These are phyloP conservation scores for Nakazawaea ishiwadae DNA, from an alignment of 805 yeast genomes.

Conservation along the genomic window DNA sequence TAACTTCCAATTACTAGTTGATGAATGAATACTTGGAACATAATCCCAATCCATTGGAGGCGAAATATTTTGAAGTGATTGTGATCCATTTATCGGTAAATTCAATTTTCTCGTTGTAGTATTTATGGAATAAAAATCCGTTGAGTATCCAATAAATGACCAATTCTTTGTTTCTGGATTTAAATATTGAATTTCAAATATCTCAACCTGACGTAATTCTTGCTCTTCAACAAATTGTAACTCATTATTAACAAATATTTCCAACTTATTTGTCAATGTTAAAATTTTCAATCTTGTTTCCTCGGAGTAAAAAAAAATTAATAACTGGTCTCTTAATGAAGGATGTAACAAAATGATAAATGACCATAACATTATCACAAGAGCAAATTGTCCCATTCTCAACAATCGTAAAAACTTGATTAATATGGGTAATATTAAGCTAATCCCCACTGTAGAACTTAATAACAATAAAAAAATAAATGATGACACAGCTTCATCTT, in stretches of 20 bases:
- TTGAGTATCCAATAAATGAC: constrained; percentile 57
- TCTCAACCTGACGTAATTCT: constrained; percentile 50
- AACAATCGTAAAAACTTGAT: constrained; percentile 12
- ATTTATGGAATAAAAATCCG: constrained; percentile 49
- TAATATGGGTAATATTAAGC: constrained; percentile 13
- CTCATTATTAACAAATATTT: constrained; percentile 34
- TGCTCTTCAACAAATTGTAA: constrained; percentile 34
- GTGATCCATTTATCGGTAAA: constrained; percentile 23
- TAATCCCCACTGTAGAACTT: not conserved
- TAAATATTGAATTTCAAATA: constrained; percentile 62
- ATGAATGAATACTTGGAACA: constrained; percentile 11
- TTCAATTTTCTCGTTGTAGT: constrained; percentile 32
- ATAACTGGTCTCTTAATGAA: constrained; percentile 36
- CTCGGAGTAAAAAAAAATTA: constrained; percentile 51
- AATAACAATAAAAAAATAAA: constrained; percentile 40
- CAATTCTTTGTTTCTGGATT: constrained; percentile 48
- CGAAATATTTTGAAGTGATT: constrained; percentile 32
- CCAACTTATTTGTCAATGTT: constrained; percentile 45
- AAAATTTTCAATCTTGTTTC: constrained; percentile 54
- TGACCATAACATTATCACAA: constrained; percentile 47
- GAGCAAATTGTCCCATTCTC: constrained; percentile 25
- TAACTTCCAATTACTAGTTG: constrained; percentile 50
- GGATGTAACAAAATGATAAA: constrained; percentile 48
- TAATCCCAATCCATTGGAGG: constrained; percentile 64
- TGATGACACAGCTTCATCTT: constrained; percentile 55